Percentiles rank a stretch among this genome's conserved stretches.
phyloP scores from a whole-genome alignment of 2,329 filamentous ascomycete species.

The Helotiales sp. region DNA sequence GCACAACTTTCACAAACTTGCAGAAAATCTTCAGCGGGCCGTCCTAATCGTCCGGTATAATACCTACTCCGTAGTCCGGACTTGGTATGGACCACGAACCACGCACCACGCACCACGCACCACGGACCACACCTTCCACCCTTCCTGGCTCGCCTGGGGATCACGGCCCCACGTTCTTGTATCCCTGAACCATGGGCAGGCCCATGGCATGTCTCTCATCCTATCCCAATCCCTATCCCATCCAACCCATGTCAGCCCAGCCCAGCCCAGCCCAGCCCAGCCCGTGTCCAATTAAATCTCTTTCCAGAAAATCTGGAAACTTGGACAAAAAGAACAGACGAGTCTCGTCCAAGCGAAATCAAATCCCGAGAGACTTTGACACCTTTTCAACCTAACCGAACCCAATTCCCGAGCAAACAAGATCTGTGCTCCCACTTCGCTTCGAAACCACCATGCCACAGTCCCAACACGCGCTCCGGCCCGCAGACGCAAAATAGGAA shows the following conservation, averaged over 20 bases:
- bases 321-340: not conserved
- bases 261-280: not conserved
- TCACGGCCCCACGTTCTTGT: not conserved
- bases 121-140: not conserved
- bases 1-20: slow-evolving; percentile 5
- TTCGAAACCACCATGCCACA: not conserved
- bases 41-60: not conserved
- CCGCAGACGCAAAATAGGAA: not conserved
- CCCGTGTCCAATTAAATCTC: not conserved
- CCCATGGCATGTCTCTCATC: not conserved
- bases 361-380: not conserved
- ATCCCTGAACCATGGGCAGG: slow-evolving; percentile 1
- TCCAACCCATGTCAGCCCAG: not conserved
- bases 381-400: not conserved
- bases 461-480: slow-evolving; percentile 7
- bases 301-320: not conserved
- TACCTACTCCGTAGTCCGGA: too few relatives aligned
- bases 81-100: too few relatives aligned
- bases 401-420: not conserved
- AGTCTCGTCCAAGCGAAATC: not conserved
- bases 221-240: not conserved
- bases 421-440: not conserved
- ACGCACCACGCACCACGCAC: not conserved
- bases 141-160: not conserved
- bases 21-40: not conserved